Percentiles rank a stretch among this genome's conserved stretches.
Conservation (phyloP, 768 basidiomycete genomes). For the Chlorophyllum brunneum region DNA sequence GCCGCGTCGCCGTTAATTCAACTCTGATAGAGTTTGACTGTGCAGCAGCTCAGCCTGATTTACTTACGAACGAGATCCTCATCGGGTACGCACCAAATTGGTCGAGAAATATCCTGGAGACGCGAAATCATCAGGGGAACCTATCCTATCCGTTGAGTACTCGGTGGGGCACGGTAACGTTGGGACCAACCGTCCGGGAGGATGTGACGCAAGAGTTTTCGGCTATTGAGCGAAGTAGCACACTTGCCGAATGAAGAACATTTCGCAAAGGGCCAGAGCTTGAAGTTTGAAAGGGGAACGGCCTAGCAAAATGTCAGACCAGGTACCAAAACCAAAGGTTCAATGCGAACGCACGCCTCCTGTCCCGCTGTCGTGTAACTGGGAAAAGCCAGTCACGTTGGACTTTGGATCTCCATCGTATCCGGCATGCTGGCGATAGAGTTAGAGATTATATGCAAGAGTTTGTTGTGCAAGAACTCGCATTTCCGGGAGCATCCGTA, state of each 20-base stretch:
- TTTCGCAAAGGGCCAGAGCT: slow-evolving; percentile 49
- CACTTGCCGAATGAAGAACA: slow-evolving; percentile 54
- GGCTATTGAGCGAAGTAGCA: slow-evolving; percentile 38
- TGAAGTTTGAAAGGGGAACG: slow-evolving; percentile 58
- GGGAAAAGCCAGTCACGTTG: slow-evolving; percentile 56
- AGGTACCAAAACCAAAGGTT: not conserved
- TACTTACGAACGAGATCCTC: not conserved
- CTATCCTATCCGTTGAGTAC: slow-evolving; percentile 22
- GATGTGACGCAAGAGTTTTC: slow-evolving; percentile 47
- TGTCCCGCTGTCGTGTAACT: slow-evolving; percentile 60
- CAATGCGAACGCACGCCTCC: slow-evolving; percentile 41
- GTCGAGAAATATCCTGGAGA: slow-evolving; percentile 66
- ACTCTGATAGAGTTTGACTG: slow-evolving; percentile 55
- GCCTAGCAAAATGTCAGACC: slow-evolving; percentile 26
- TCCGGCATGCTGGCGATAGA: slow-evolving; percentile 37
- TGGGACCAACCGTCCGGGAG: slow-evolving; percentile 39
- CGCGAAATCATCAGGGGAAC: slow-evolving; percentile 55
- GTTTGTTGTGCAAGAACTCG: slow-evolving; percentile 19
- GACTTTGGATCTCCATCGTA: slow-evolving; percentile 40
- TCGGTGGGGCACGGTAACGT: not conserved
- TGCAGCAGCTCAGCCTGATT: not conserved
- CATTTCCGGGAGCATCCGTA: slow-evolving; percentile 60
- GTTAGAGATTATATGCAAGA: not conserved
- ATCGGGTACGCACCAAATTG: slow-evolving; percentile 39
- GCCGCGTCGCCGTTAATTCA: slow-evolving; percentile 55